Evolutionary conservation across 768 basidiomycete genomes (phyloP).

Genomic region (Infundibulicybe gibba): DNA sequence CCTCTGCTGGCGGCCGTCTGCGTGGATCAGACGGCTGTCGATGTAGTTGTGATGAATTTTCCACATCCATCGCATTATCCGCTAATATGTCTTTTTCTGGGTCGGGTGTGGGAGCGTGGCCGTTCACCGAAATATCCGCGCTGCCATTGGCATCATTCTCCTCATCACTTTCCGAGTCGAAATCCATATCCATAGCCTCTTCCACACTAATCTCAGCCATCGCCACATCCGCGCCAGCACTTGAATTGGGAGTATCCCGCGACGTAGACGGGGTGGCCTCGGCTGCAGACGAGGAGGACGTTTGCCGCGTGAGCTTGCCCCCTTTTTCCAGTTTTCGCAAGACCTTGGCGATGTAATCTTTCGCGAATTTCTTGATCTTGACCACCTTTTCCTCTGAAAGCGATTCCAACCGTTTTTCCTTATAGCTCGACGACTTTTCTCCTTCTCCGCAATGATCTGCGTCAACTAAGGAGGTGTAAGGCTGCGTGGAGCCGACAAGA

Average conservation of each 20-base stretch:
- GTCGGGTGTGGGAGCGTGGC: not conserved
- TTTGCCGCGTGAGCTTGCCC: slow-evolving; percentile 19
- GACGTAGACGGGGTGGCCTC: slow-evolving; percentile 34
- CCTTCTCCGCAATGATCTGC: slow-evolving; percentile 85
- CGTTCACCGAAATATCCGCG: not conserved
- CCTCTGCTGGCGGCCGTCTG: slow-evolving; percentile 5
- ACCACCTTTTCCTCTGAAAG: slow-evolving; percentile 82
- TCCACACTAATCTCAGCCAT: slow-evolving; percentile 26
- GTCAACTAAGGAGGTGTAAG: slow-evolving; percentile 58
- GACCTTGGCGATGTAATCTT: slow-evolving; percentile 86
- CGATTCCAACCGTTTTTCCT: slow-evolving; percentile 65
- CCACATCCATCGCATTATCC: slow-evolving; percentile 3
- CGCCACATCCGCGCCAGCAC: slow-evolving; percentile 27
- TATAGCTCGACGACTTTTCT: slow-evolving; percentile 87
- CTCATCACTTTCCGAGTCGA: slow-evolving; percentile 15
- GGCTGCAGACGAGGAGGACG: slow-evolving; percentile 20
- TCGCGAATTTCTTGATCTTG: slow-evolving; percentile 92
- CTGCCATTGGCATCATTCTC: not conserved
- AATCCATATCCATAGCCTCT: slow-evolving; percentile 31
- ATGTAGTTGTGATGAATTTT: not conserved
- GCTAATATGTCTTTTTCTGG: not conserved
- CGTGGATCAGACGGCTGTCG: slow-evolving; percentile 10
- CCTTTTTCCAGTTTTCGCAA: slow-evolving; percentile 64
- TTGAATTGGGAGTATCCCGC: slow-evolving; percentile 37
- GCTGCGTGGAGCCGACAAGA: not conserved